Evolutionary conservation across 495 filamentous ascomycete genomes (phyloP).

Genomic region (Aspergillus nidulans): DNA sequence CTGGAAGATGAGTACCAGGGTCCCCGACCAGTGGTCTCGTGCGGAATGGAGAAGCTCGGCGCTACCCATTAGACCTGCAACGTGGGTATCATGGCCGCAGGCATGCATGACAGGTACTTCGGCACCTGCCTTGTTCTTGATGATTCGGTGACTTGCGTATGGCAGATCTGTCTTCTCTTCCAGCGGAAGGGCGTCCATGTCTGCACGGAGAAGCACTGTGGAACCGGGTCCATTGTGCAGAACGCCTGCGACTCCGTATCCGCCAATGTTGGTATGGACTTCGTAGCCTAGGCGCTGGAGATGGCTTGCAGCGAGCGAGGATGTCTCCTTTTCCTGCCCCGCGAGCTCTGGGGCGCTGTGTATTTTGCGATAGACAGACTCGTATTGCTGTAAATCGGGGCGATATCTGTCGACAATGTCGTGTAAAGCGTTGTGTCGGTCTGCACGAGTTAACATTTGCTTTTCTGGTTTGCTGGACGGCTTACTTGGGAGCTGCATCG

Average conservation of each 20-base stretch:
- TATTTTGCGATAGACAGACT: constrained; percentile 43
- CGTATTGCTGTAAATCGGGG: constrained; percentile 35
- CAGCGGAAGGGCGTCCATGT: constrained; percentile 60
- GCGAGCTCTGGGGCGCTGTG: constrained; percentile 52
- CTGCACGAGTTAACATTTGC: not conserved
- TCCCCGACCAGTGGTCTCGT: constrained; percentile 49
- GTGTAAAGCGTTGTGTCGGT: constrained; percentile 3
- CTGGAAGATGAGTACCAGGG: constrained; percentile 56
- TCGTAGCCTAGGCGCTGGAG: constrained; percentile 39
- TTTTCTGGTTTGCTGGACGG: too few relatives aligned
- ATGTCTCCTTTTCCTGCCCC: constrained; percentile 43
- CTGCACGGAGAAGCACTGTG: constrained; percentile 53
- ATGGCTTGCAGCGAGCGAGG: constrained; percentile 33
- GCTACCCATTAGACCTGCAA: constrained; percentile 47
- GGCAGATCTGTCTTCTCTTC: constrained; percentile 50
- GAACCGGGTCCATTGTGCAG: constrained; percentile 52
- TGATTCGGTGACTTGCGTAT: constrained; percentile 47
- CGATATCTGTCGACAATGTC: constrained; percentile 20
- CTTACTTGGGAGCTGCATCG: constrained; percentile 6
- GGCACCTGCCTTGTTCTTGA: constrained; percentile 40
- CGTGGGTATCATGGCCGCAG: constrained; percentile 64
- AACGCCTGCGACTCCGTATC: constrained; percentile 52
- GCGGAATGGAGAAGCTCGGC: constrained; percentile 40
- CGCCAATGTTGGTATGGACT: constrained; percentile 49
- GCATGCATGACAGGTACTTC: constrained; percentile 60